Base-by-base conservation (phyloP, 2,329 filamentous ascomycete species). In the Sodiomyces alkalinus region DNA sequence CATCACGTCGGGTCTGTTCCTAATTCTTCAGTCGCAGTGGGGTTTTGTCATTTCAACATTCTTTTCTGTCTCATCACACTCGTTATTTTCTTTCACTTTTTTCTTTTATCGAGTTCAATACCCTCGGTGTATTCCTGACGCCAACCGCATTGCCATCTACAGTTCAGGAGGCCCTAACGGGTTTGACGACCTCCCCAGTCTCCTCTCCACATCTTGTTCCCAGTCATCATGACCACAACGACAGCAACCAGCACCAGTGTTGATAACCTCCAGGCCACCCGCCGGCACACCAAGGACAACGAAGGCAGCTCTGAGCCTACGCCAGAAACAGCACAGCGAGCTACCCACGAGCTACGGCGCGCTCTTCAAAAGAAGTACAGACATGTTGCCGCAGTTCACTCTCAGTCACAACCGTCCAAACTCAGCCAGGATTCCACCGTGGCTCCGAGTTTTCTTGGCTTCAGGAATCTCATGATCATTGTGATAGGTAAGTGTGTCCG, bases 401-500 rank as follows among this genome's bases (percentile, higher is more conserved):
- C 74, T 6, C 50, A 68, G 41, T 55, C 67, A 20, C 70, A 73
- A 33, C 72, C 79, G 6, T 93, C 87, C 15, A 85, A 80, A 43
- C 63, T 96, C 26, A 93, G 83, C 54, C 79, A 86, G 44, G 90
- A 96, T 48, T 70, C 82, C 2, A 56, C 68, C 25, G 60, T 59
- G 8, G 62, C 74, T 3, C 82, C 86, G 14, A 93, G 82, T 49
- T 96, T 94, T 47, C 58, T 93, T 11, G 90, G 90, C 1, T 96
- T 98, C 48, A 68, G 87, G 34, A 98, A 98, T 49, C 67, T 98
- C 37, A 93, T 94, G 82, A 80, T 93, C 21, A 76, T 96, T 45
- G 82, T 94, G 20, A 57, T 93, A 35, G 74, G 82, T 90, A 65
- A 37, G 66, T 37, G 7, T 5, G 7, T 17, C 13, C 19, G 16